Evolutionary conservation across 177 flowering plant species (phyloP), one percentile per base, ranked within the genome.

Genomic region (Vitis hybrid): DNA sequence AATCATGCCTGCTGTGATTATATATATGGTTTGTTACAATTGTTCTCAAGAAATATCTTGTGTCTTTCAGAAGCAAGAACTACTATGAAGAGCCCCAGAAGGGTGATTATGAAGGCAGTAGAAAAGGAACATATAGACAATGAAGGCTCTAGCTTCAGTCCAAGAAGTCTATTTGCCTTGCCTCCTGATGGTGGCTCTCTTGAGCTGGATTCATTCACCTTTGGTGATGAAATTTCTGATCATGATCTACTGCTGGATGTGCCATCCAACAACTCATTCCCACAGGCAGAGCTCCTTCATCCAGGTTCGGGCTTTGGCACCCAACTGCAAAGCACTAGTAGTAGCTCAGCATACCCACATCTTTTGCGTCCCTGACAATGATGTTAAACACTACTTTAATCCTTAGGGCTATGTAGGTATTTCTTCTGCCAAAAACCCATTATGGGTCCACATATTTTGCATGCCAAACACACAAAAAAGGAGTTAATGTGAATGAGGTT

Each of bases 201-300:
- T 56, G 80, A 83, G 85, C 79, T 87, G 65, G 93, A 87, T 56
- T 78, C 90, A 74, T 77, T 83, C 49, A 74, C 79, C 59, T 77
- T 79, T 72, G 80, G 76, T 1, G 93, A 87, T 67, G 94, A 84
- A 48, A 82, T 69, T 72, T 82, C 84, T 48, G 97, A 91, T 69
- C 95, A 92, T 78, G 98, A 91, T 79, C 78, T 93, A 75, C 91
- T 93, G 67, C 80, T 95, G 58, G 93, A 93, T 60, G 81, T 95
- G 54, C 98, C 94, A 52, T 86, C 92, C 65, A 85, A 88, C 60
- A 74, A 88, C 56, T 85, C 88, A 52, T 89, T 93, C 64, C 89
- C 97, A 1, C 87, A 92, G 75, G 98, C 99, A 60, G 98, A 94
- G 80, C 96, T 93, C 52, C 87, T 94, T 52, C 78, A 72, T 72